These are phyloP conservation scores for Hyphodiscus sp. DNA, from an alignment of 2,329 filamentous ascomycete species.

Conservation along the genomic window DNA sequence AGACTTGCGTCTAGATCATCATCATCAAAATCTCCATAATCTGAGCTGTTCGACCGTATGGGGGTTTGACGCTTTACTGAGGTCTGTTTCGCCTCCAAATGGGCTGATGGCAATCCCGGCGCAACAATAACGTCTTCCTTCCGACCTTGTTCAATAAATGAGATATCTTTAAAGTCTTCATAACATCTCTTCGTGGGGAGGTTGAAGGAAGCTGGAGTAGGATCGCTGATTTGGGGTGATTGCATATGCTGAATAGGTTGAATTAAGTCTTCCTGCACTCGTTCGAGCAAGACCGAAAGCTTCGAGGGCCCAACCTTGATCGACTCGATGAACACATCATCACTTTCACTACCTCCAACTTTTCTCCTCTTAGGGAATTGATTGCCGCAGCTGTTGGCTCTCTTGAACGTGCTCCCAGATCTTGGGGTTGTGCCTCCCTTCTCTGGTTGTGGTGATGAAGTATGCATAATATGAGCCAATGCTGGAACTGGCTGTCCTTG, in stretches of 20 bases:
- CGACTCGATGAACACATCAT: constrained; percentile 29
- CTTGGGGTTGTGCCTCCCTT: constrained; percentile 36
- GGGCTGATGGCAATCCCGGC: not conserved
- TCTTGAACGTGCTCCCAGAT: constrained; percentile 47
- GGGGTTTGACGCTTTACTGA: not conserved
- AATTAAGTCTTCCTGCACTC: constrained; percentile 48
- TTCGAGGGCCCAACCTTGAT: constrained; percentile 46
- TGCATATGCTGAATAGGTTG: constrained; percentile 13
- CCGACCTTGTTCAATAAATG: constrained; percentile 2
- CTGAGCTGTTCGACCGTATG: constrained; percentile 18
- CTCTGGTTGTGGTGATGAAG: constrained; percentile 60
- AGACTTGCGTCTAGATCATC: constrained; percentile 35
- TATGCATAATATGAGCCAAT: constrained; percentile 60
- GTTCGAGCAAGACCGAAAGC: constrained; percentile 56
- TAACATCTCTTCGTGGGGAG: constrained; percentile 21
- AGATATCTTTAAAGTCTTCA: not conserved
- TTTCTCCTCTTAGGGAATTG: constrained; percentile 68
- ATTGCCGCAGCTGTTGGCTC: constrained; percentile 61
- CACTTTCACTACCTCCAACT: constrained; percentile 37
- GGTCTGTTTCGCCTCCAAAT: not conserved
- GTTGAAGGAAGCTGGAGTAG: constrained; percentile 33
- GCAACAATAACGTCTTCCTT: not conserved
- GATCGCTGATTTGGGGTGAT: not conserved
- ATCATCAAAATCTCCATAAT: constrained; percentile 44
- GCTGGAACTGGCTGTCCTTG: constrained; percentile 40